Evolutionary conservation across 495 filamentous ascomycete species (phyloP).

Genomic region (Xylaria scruposa): DNA sequence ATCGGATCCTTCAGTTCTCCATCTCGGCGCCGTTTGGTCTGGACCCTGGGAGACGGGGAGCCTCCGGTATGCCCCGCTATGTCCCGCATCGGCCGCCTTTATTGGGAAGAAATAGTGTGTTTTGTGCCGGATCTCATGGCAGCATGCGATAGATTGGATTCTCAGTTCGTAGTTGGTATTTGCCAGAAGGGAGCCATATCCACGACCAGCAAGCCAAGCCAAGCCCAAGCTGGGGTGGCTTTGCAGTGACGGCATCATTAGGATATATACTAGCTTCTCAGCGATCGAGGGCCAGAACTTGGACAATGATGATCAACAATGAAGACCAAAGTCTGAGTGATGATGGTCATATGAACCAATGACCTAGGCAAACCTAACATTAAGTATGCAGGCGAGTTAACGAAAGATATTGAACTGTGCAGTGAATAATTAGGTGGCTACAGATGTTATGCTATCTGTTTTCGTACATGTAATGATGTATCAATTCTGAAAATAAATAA

Average conservation of each 20-base stretch:
- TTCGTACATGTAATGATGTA: not conserved
- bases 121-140: not conserved
- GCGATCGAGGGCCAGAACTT: not conserved
- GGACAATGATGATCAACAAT: not conserved
- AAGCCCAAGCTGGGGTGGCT: not conserved
- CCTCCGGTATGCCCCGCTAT: not conserved
- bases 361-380: not conserved
- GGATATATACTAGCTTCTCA: not conserved
- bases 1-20: not conserved
- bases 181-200: not conserved
- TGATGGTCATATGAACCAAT: not conserved
- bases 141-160: not conserved
- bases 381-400: not conserved
- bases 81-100: too few relatives aligned
- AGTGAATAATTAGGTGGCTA: not conserved
- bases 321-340: not conserved
- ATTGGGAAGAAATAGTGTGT: not conserved
- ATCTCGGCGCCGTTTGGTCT: slow-evolving; percentile 5
- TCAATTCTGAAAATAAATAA: not conserved
- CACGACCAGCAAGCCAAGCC: not conserved
- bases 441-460: not conserved
- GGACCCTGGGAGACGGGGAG: not conserved
- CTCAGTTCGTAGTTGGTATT: not conserved
- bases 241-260: not conserved
- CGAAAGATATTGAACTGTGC: not conserved